Base-by-base conservation (phyloP, 768 basidiomycete genomes). In the Dentipellis fragilis region DNA sequence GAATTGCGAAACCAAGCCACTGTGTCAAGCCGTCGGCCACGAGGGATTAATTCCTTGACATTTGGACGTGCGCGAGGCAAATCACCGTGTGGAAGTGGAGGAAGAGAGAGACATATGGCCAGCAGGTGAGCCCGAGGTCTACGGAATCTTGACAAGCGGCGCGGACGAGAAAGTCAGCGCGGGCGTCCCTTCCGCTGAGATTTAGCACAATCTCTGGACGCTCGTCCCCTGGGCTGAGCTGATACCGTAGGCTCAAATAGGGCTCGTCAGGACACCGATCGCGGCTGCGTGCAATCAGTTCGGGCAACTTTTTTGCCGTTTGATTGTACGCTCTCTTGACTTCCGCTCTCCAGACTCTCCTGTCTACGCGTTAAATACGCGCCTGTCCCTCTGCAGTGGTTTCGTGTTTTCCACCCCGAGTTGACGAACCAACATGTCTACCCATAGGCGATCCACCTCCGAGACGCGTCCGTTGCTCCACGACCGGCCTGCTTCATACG, bases 381-480 rank as follows among this genome's bases (percentile, higher is more conserved):
- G 29, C 29, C 6, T 29, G 29, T 6, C 6, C 29, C 29, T 3
- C 29, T 29, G 29, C 29, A 29, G 29, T 29, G 29, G 29, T 29
- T 29, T 29, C 29, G 29, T 29, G 29, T 29, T 29, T 29, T 29
- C 29, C 6, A 29, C 29, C 29, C 29, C 29, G 6, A 29, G 29
- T 29, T 29, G 29, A 29, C 29, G 29, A 29, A 29, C 29, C 29
- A 29, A 6, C 53, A 49, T 45, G 42, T 9, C 42, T 45, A 9
- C n/a, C 16, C n/a, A 12, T 45, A 45, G 42, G n/a, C 42, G 42
- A n/a, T 45, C 42, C 19, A 45, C n/a, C 48, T 21, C 48, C 14
- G 48, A 49, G 48, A 49, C 48, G 48, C 48, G 72, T 57, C 78
- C 84, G 53, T 75, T 87, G 68, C 75, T 87, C 48, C 29, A 17